Base-by-base conservation (phyloP, 495 filamentous ascomycete genomes). In the Chlorociboria aeruginascens region DNA sequence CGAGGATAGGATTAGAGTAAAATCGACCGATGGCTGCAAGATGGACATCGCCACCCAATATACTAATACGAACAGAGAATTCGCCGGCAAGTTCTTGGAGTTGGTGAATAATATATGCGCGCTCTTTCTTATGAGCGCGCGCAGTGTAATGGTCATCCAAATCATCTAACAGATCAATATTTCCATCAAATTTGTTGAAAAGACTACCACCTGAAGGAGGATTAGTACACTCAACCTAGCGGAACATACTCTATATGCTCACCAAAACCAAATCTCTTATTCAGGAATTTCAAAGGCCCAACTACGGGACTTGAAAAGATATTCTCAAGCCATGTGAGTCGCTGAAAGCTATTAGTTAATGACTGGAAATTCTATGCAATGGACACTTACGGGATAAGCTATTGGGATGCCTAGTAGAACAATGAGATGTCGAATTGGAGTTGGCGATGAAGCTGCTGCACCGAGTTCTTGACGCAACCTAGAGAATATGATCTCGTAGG, bases 121-220 rank as follows among this genome's bases (percentile, higher is more conserved):
- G 82, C 69, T 96, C 90, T 36, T 76, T 73, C 63, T 95, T 97
- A 71, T 97, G 90, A 46, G 86, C 86, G 30, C 79, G 78, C 10
- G 90, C 88, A 28, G 87, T 94, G 67, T 95, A 95, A 61, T 97
- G 90, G 61, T 95, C 90, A 59, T 95, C 89, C 13, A 96, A 70
- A 56, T 96, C 90, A 59, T 97, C 90, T 7, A 95, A 69, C 25
- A 95, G 71, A 70, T 97, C 90, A 10, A 93, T 79, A 53, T 79
- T 77, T 25, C 90, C 90, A 62, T 95, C 90, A 48, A 95, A 97
- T 42, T 82, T 76, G 63, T 97, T 95, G 75, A 97, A 95, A 14
- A 95, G 68, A 51, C 78, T 77, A 28, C 86, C 86, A 6, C 82
- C 86, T 58, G 41, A 36, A 20, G 11, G 7, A 57, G 41, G 33